Conservation (phyloP, 768 basidiomycete species). For the Lentinula edodes region DNA sequence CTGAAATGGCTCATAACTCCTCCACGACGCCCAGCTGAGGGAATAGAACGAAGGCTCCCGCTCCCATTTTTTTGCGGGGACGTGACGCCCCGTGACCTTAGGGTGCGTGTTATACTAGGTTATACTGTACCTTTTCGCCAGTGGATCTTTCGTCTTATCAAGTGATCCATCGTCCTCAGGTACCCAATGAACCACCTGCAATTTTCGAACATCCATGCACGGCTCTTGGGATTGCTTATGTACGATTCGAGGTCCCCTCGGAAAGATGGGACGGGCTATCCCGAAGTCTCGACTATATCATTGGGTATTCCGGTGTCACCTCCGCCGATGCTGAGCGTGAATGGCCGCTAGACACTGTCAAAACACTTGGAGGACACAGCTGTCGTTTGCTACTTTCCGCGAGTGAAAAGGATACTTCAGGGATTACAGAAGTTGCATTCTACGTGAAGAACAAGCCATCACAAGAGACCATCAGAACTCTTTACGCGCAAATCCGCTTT, state of each 20-base stretch:
- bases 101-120: slow-evolving; percentile 35
- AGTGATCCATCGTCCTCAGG: slow-evolving; percentile 25
- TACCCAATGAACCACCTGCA: slow-evolving; percentile 40
- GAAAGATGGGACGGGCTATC: slow-evolving; percentile 23
- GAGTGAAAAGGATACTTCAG: slow-evolving; percentile 30
- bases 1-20: slow-evolving; percentile 55
- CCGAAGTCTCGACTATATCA: slow-evolving; percentile 40
- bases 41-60: slow-evolving; percentile 18
- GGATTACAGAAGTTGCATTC: slow-evolving; percentile 54
- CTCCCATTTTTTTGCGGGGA: slow-evolving; percentile 77
- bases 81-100: slow-evolving; percentile 50
- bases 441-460: neutral
- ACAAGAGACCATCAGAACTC: neutral
- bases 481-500: slow-evolving; percentile 1
- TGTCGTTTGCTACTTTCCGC: slow-evolving; percentile 16
- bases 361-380: slow-evolving; percentile 27
- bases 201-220: slow-evolving; percentile 47
- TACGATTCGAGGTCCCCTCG: slow-evolving; percentile 35
- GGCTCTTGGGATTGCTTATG: slow-evolving; percentile 42
- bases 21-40: slow-evolving; percentile 18
- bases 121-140: neutral
- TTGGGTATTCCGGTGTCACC: slow-evolving; percentile 34
- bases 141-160: too few relatives aligned
- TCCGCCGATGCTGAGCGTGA: slow-evolving; percentile 17
- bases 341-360: slow-evolving; percentile 41